phyloP scores from a whole-genome alignment of 2,329 filamentous ascomycete species.

The Penicillium rolfsii region DNA sequence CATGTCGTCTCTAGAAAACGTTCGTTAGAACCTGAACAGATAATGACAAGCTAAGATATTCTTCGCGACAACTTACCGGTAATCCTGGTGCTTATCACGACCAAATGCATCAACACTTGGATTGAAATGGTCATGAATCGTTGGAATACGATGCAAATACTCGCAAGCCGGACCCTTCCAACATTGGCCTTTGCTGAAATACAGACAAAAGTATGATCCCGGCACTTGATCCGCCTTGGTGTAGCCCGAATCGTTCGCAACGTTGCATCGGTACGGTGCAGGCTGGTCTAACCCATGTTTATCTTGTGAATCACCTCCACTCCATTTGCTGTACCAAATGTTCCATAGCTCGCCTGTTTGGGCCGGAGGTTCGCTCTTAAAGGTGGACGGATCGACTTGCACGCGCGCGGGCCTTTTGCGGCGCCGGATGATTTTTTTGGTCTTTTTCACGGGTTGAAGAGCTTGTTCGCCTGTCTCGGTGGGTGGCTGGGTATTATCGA shows the following conservation, averaged over 20 bases:
- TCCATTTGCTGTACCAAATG: constrained; percentile 99
- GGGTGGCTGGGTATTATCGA: constrained; percentile 25
- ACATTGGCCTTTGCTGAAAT: constrained; percentile 44
- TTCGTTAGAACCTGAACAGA: background rate
- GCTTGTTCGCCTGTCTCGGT: constrained; percentile 30
- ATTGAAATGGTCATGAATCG: constrained; percentile 85
- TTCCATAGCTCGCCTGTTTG: constrained; percentile 97
- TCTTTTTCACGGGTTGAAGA: constrained; percentile 57
- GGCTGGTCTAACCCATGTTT: constrained; percentile 81
- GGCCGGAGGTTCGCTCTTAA: constrained; percentile 82
- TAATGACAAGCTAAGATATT: background rate
- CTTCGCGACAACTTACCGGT: constrained; percentile 1
- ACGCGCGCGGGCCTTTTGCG: constrained; percentile 87
- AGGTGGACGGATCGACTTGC: constrained; percentile 82
- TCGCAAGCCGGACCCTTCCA: constrained; percentile 91
- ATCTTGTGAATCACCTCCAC: constrained; percentile 90
- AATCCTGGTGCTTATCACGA: constrained; percentile 29
- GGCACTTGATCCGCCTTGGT: constrained; percentile 75
- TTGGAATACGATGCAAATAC: constrained; percentile 87
- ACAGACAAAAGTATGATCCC: constrained; percentile 89
- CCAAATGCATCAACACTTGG: constrained; percentile 95
- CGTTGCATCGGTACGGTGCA: constrained; percentile 83
- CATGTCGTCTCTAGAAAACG: constrained; percentile 58
- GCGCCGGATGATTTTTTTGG: constrained; percentile 89
- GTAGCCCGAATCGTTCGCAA: constrained; percentile 77